Evolutionary conservation across 495 filamentous ascomycete species (phyloP).

Genomic region (Xylaria intraflava): DNA sequence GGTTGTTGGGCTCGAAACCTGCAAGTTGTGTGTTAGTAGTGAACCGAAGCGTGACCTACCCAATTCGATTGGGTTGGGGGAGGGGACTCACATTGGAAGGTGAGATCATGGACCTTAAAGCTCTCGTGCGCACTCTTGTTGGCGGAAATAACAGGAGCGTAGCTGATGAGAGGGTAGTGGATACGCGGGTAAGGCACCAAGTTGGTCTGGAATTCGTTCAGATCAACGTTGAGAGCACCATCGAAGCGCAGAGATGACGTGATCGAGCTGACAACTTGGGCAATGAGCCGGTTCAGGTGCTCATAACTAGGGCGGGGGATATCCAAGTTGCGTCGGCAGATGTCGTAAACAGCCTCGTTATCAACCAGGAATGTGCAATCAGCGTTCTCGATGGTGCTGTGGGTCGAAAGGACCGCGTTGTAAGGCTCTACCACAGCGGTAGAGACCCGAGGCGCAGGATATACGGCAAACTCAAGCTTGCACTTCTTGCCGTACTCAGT

Average conservation of each 20-base stretch:
- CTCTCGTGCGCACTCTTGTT: conserved; percentile 83
- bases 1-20: conserved; percentile 91
- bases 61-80: too few species aligned
- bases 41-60: neutral
- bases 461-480: conserved; percentile 89
- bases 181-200: conserved; percentile 87
- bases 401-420: conserved; percentile 85
- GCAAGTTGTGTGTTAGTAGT: conserved; percentile 13
- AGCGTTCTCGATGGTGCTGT: conserved; percentile 89
- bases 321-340: conserved; percentile 82
- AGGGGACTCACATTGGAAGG: conserved; percentile 69
- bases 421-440: conserved; percentile 90
- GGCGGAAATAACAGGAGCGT: conserved; percentile 77
- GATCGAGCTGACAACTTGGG: conserved; percentile 87
- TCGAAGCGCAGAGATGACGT: conserved; percentile 87
- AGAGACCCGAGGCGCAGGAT: conserved; percentile 77
- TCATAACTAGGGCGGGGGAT: conserved; percentile 81
- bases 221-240: conserved; percentile 83
- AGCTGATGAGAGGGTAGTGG: conserved; percentile 85
- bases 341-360: conserved; percentile 90
- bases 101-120: conserved; percentile 83
- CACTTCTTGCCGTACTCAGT: conserved; percentile 91
- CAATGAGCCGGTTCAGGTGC: conserved; percentile 85
- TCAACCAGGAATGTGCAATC: conserved; percentile 92
- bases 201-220: conserved; percentile 95